Percentiles rank a stretch among this genome's conserved stretches.
phyloP scores from a whole-genome alignment of 306 rosid genomes.

The Quercus robur region DNA sequence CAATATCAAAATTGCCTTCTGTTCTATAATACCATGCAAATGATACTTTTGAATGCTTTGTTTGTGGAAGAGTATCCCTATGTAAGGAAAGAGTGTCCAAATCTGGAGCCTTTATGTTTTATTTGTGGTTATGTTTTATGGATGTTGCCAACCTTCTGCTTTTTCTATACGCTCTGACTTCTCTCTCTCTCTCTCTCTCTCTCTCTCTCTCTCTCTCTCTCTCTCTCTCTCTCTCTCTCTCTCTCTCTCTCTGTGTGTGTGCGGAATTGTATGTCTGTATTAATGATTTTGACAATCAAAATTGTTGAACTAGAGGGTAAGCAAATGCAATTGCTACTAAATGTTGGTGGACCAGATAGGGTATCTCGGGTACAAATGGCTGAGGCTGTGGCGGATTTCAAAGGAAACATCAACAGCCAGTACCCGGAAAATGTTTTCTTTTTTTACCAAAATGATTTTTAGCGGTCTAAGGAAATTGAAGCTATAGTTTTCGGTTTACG shows the following conservation, averaged over 20 bases:
- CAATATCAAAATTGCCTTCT: neutral
- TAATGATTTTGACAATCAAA: slow-evolving; percentile 13
- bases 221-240: neutral
- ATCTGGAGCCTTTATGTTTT: too few species aligned
- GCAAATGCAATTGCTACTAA: slow-evolving; percentile 64
- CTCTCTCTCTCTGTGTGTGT: neutral
- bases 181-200: too few species aligned
- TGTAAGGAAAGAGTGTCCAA: too few species aligned
- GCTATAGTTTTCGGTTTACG: neutral
- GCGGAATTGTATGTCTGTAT: slow-evolving; percentile 17
- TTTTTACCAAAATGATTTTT: too few species aligned
- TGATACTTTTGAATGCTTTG: neutral
- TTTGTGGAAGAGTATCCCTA: neutral
- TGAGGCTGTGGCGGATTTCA: slow-evolving; percentile 66
- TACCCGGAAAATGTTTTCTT: too few species aligned
- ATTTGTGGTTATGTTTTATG: neutral
- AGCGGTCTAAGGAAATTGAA: neutral
- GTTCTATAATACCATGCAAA: too few species aligned
- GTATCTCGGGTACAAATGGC: slow-evolving; percentile 87
- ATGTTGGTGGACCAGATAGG: slow-evolving; percentile 82
- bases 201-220: too few species aligned
- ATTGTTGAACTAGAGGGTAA: slow-evolving; percentile 46
- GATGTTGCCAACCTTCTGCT: neutral
- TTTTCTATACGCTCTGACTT: neutral
- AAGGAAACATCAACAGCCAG: slow-evolving; percentile 39